Base-by-base conservation (phyloP, 768 basidiomycete genomes). In the Amanita muscaria region DNA sequence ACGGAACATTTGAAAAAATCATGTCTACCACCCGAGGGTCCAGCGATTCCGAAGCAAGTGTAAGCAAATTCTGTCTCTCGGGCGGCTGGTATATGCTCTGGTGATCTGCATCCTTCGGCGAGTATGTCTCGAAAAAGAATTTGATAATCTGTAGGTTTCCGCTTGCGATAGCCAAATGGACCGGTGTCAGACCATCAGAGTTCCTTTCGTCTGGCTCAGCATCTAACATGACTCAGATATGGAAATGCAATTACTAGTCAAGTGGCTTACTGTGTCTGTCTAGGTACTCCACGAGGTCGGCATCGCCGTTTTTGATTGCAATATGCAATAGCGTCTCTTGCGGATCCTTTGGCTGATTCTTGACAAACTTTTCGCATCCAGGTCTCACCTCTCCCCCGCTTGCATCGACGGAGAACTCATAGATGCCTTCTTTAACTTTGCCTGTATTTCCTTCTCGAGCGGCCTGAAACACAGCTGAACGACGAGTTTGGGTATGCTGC, bases 191-290 rank as follows among this genome's bases (percentile, higher is more conserved):
- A 18, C 73, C 73, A 40, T 65, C 51, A 0, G 67, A 70, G 59
- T 87, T 71, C 42, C 75, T 72, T 56, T 88, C 86, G 49, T 86
- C 84, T 15, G 75, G 67, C 50, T 86, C 81, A 39, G 82, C 83
- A 62, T 77, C 86, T 88, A 54, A 23, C 49, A 38, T 48, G 30
- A 42, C 50, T 47, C 48, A 40, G 37, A 14, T 21, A 21, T 12
- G 44, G 45, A 52, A 24, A 51, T 51, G 53, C 39, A 49, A 57
- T 59, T 56, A 58, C 51, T 42, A 44, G 42, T n/a, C n/a, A 51
- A 37, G 31, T 44, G 40, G 61, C 77, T 53, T 53, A 86, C 86
- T 76, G 57, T 88, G 84, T 4, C 73, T 67, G 60, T 80, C 74
- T 10, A 88, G 72, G 83, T 84, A 88, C 52, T 74, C 59, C 6